Conservation (phyloP, 2,329 filamentous ascomycete species). For the Pyrenochaeta sp. region DNA sequence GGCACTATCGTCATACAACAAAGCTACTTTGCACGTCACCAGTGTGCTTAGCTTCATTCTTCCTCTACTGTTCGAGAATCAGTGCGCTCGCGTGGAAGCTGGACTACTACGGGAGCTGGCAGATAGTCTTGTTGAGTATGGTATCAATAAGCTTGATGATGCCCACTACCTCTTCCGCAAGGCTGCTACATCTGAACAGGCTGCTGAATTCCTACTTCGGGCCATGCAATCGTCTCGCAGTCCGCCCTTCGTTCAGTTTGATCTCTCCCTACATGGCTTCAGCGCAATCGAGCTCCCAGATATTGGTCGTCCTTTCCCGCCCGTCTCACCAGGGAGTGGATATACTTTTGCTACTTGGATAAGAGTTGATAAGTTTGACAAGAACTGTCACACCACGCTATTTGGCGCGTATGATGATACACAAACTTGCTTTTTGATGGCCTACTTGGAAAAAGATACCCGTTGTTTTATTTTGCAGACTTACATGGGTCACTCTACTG, state of each 20-base stretch:
- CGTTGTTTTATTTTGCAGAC: slow-evolving; percentile 96
- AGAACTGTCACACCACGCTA: slow-evolving; percentile 86
- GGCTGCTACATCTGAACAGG: slow-evolving; percentile 60
- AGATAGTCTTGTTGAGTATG: slow-evolving; percentile 74
- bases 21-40: slow-evolving; percentile 48
- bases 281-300: slow-evolving; percentile 89
- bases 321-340: slow-evolving; percentile 73
- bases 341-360: slow-evolving; percentile 94
- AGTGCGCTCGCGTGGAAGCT: slow-evolving; percentile 39
- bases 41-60: slow-evolving; percentile 46
- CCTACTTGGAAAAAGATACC: slow-evolving; percentile 93
- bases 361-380: slow-evolving; percentile 85
- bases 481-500: slow-evolving; percentile 77
- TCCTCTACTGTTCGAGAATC: slow-evolving; percentile 46
- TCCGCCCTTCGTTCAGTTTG: slow-evolving; percentile 91
- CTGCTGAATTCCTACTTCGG: slow-evolving; percentile 75
- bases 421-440: slow-evolving; percentile 91
- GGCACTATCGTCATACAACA: slow-evolving; percentile 48
- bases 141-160: slow-evolving; percentile 82
- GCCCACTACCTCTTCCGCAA: slow-evolving; percentile 76
- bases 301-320: slow-evolving; percentile 86
- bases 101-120: slow-evolving; percentile 71
- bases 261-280: slow-evolving; percentile 86
- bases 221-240: slow-evolving; percentile 78
- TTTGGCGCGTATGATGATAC: slow-evolving; percentile 94